Percentiles rank a stretch among this genome's conserved stretches.
These are phyloP conservation scores for Saccharomycopsis sp. DNA, from an alignment of 805 yeast genomes.

Conservation along the genomic window DNA sequence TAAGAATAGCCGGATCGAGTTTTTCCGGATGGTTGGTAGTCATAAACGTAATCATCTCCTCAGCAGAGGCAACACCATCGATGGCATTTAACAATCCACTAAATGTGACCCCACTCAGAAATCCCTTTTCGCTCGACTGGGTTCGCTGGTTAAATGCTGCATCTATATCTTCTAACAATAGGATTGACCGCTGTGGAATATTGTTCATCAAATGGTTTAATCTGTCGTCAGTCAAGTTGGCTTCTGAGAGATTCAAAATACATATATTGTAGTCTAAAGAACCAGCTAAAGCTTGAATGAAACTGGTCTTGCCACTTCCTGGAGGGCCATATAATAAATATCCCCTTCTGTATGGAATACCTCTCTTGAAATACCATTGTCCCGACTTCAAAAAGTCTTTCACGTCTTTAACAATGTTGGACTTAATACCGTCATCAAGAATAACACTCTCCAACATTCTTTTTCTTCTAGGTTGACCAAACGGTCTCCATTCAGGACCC, in stretches of 20 bases:
- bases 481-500: slow-evolving; percentile 99
- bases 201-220: slow-evolving; percentile 94
- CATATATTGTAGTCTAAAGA: slow-evolving; percentile 94
- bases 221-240: slow-evolving; percentile 89
- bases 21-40: slow-evolving; percentile 96
- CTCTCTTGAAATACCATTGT: slow-evolving; percentile 89
- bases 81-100: slow-evolving; percentile 90
- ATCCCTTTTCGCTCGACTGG: slow-evolving; percentile 73
- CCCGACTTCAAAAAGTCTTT: slow-evolving; percentile 73
- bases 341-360: slow-evolving; percentile 97
- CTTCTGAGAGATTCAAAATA: slow-evolving; percentile 83
- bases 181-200: slow-evolving; percentile 81
- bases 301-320: slow-evolving; percentile 93
- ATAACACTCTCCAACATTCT: slow-evolving; percentile 81
- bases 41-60: slow-evolving; percentile 94
- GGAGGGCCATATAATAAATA: slow-evolving; percentile 95
- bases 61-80: slow-evolving; percentile 97
- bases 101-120: slow-evolving; percentile 83
- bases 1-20: slow-evolving; percentile 83
- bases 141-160: slow-evolving; percentile 87
- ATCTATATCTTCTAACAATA: slow-evolving; percentile 87
- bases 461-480: slow-evolving; percentile 91
- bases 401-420: slow-evolving; percentile 62
- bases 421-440: slow-evolving; percentile 68
- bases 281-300: slow-evolving; percentile 95